phyloP scores from a whole-genome alignment of 495 filamentous ascomycete species.

The Daldinia loculata region DNA sequence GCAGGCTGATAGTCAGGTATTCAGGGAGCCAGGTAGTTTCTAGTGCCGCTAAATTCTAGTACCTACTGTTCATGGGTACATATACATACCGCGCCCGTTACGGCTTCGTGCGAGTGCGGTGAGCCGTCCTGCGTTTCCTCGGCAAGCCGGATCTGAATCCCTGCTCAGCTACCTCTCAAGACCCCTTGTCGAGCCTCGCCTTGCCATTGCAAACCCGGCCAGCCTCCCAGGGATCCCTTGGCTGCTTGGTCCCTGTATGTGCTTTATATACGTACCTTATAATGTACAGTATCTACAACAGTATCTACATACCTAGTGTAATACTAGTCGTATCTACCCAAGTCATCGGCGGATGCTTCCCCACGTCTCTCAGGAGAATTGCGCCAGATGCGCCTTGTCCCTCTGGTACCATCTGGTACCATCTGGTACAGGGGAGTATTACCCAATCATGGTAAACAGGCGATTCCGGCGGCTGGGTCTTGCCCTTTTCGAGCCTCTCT shows the following conservation, averaged over 20 bases:
- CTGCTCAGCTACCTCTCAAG: constrained; percentile 18
- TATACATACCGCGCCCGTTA: neutral
- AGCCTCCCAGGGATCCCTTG: neutral
- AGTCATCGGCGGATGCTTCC: constrained; percentile 26
- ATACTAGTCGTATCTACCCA: neutral
- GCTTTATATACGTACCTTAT: constrained; percentile 1
- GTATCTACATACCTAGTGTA: constrained; percentile 3
- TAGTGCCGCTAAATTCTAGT: constrained; percentile 30
- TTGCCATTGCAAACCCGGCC: constrained; percentile 26
- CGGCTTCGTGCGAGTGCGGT: constrained; percentile 30
- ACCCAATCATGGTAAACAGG: constrained; percentile 36
- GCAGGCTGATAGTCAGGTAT: constrained; percentile 14
- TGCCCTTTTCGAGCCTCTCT: constrained; percentile 35
- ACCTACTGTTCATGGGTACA: constrained; percentile 7
- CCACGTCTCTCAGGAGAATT: constrained; percentile 29
- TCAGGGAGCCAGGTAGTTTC: neutral
- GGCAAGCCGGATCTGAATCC: constrained; percentile 37
- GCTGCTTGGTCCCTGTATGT: neutral
- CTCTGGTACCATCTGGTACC: constrained; percentile 11
- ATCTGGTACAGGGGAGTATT: constrained; percentile 17
- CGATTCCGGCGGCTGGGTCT: constrained; percentile 27
- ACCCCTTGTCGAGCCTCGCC: constrained; percentile 29
- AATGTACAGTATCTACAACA: constrained; percentile 6
- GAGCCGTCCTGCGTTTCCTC: constrained; percentile 18
- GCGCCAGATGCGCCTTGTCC: constrained; percentile 30